Evolutionary conservation across 75 land plant species (phyloP).

Genomic region (Pinus tabuliformis): DNA sequence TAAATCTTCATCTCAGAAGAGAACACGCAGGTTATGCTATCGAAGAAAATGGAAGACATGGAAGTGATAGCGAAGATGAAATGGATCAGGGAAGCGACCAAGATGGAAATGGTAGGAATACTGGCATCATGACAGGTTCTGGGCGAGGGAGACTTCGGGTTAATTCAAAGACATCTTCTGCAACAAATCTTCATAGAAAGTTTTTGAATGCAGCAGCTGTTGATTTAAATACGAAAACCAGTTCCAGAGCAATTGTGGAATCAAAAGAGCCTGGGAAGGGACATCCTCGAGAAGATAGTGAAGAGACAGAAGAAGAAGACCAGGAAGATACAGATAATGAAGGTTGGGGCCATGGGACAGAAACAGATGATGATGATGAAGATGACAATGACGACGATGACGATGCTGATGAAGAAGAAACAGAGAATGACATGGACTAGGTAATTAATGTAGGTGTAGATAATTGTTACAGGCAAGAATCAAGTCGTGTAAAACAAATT

Average conservation of each 20-base stretch:
- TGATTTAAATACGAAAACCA: background rate
- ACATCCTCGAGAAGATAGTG: conserved; percentile 65
- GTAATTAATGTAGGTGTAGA: too few species aligned
- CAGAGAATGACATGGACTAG: too few species aligned
- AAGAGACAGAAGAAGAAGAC: too few species aligned
- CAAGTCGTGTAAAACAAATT: too few species aligned
- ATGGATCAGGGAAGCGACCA: conserved; percentile 67
- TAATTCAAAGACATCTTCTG: conserved; percentile 46
- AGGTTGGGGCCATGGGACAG: too few species aligned
- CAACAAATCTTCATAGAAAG: conserved; percentile 39
- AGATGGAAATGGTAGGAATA: conserved; percentile 35
- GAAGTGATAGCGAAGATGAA: conserved; percentile 53
- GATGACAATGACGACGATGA: too few species aligned
- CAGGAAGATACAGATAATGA: too few species aligned
- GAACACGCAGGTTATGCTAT: conserved; percentile 66
- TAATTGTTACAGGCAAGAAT: too few species aligned
- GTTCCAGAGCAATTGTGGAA: background rate
- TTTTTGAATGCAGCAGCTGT: conserved; percentile 4
- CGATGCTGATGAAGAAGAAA: too few species aligned
- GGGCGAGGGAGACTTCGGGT: conserved; percentile 47
- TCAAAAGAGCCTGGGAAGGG: conserved; percentile 32
- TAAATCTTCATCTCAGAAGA: conserved; percentile 86
- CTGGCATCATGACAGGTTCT: conserved; percentile 21
- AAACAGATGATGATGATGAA: too few species aligned
- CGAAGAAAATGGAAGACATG: conserved; percentile 46